Percentiles rank a stretch among this genome's conserved stretches.
phyloP scores from a whole-genome alignment of 148 eudicot species.

The Rhododendron simsii region DNA sequence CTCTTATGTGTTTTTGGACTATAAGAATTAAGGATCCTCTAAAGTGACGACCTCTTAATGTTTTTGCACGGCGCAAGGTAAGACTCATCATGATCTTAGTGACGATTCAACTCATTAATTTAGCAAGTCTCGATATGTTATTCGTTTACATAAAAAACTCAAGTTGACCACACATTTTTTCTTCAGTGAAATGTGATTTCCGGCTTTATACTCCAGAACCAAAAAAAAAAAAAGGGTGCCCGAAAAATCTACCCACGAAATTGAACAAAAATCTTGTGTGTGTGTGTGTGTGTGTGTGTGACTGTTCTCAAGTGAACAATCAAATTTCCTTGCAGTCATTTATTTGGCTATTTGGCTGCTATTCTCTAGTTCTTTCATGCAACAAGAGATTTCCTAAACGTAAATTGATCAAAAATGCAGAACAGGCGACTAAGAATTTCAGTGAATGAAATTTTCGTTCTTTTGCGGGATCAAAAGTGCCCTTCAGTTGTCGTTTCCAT shows the following conservation, averaged over 20 bases:
- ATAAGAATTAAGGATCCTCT: neutral
- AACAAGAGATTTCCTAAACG: neutral
- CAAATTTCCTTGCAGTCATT: neutral
- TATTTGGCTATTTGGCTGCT: neutral
- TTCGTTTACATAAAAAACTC: neutral
- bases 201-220: neutral
- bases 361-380: neutral
- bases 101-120: neutral
- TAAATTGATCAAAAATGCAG: neutral
- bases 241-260: neutral
- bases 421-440: neutral
- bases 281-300: neutral
- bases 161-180: neutral
- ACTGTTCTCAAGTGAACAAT: neutral
- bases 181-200: neutral
- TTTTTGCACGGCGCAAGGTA: neutral
- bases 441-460: neutral
- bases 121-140: neutral
- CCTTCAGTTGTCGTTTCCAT: neutral
- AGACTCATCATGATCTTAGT: neutral
- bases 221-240: neutral
- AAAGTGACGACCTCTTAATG: too few species aligned
- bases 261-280: neutral
- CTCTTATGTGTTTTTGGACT: neutral
- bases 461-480: neutral